Evolutionary conservation across 306 rosid genomes (phyloP).

Genomic region (Prunus salicina): DNA sequence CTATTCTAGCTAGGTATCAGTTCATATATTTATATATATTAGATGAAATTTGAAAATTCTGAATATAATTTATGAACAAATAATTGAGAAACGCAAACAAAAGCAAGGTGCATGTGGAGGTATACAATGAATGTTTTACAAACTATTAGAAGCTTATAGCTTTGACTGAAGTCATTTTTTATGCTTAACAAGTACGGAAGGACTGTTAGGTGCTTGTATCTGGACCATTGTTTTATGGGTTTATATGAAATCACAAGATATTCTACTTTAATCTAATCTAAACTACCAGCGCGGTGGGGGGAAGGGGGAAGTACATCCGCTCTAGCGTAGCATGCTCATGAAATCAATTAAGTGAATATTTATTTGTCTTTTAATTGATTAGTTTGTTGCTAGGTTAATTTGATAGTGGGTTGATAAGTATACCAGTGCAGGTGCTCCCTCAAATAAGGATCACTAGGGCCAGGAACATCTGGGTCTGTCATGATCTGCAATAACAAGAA

Average conservation of each 20-base stretch:
- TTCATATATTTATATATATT: no score
- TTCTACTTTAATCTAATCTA: no score
- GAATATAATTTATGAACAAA: no score
- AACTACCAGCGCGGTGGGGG: no score
- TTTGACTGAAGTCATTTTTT: no score
- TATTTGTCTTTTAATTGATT: neutral
- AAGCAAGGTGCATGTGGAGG: no score
- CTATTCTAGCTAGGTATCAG: no score
- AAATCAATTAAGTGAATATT: neutral
- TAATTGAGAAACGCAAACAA: no score
- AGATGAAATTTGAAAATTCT: no score
- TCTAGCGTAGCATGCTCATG: neutral
- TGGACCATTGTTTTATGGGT: neutral
- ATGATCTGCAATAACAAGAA: constrained; percentile 45
- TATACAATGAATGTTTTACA: no score
- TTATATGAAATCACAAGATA: no score
- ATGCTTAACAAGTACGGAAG: neutral
- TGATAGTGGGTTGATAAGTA: neutral
- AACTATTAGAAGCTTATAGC: neutral
- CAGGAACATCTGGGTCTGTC: constrained; percentile 89
- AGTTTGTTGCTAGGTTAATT: neutral
- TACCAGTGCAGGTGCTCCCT: constrained; percentile 91
- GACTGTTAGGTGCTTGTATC: neutral
- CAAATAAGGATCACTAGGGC: constrained; percentile 88
- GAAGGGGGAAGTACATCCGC: no score